phyloP scores from a whole-genome alignment of 805 yeast species.

The Candida boleticola region DNA sequence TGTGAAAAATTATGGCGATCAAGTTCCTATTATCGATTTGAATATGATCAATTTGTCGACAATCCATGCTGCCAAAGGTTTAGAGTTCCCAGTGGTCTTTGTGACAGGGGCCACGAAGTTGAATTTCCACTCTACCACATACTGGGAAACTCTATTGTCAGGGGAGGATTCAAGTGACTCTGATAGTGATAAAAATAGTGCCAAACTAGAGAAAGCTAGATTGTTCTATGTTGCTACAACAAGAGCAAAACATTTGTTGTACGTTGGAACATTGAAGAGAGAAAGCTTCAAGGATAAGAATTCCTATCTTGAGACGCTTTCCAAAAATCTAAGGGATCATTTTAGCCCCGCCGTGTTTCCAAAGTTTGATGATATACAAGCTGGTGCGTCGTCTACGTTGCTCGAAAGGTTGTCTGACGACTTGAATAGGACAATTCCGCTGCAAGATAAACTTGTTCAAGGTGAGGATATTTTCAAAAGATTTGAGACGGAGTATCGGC shows the following conservation, averaged over 20 bases:
- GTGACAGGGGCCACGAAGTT: conserved; percentile 20
- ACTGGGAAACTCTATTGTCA: conserved; percentile 11
- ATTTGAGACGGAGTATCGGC: background rate
- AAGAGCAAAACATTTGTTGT: conserved; percentile 52
- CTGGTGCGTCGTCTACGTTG: background rate
- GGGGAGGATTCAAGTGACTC: background rate
- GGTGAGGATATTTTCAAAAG: background rate
- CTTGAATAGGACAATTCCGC: conserved; percentile 3
- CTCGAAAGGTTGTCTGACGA: conserved; percentile 9
- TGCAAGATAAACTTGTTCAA: background rate
- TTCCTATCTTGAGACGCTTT: no score
- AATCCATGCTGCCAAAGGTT: conserved; percentile 71
- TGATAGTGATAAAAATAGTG: background rate
- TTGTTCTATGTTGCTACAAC: conserved; percentile 66
- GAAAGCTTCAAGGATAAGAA: conserved; percentile 1
- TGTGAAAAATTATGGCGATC: conserved; percentile 39
- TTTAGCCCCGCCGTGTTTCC: conserved; percentile 15
- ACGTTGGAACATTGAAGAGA: conserved; percentile 22
- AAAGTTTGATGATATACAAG: background rate
- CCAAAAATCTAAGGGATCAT: conserved; percentile 5
- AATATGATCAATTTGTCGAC: conserved; percentile 57
- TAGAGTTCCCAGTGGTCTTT: conserved; percentile 71
- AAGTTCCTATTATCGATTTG: conserved; percentile 21
- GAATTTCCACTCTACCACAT: background rate
- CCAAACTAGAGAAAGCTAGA: conserved; percentile 17